Conservation (phyloP, 805 yeast genomes). For the Diddensiella transvaalensis region DNA sequence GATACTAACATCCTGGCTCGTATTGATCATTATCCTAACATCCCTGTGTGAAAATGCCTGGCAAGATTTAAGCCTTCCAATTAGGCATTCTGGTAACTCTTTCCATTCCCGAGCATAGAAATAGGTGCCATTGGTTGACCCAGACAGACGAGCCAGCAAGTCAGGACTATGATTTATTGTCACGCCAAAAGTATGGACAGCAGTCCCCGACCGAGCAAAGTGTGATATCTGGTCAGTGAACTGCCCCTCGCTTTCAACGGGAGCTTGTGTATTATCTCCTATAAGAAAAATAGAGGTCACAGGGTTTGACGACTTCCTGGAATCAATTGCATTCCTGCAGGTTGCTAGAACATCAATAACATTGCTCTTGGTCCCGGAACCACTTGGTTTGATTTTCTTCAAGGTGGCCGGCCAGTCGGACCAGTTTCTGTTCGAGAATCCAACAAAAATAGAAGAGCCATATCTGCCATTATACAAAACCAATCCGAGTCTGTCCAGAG, state of each 20-base stretch:
- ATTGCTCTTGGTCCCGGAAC: conserved; percentile 5
- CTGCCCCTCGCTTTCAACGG: background rate
- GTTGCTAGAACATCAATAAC: conserved; percentile 12
- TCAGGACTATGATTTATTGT: conserved; percentile 21
- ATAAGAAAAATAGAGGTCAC: conserved; percentile 8
- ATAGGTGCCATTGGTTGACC: conserved; percentile 22
- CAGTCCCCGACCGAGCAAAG: conserved; percentile 3
- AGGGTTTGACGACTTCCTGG: conserved; percentile 1
- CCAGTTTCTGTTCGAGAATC: conserved; percentile 10
- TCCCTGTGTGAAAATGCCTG: conserved; percentile 17
- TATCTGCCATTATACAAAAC: conserved; percentile 9
- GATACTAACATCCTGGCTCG: conserved; percentile 16
- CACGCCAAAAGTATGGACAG: conserved; percentile 26
- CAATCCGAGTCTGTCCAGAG: conserved; percentile 17
- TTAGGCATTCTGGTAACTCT: conserved; percentile 13
- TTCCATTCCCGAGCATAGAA: conserved; percentile 23
- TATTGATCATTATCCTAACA: conserved; percentile 12
- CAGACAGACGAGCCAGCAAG: conserved; percentile 15
- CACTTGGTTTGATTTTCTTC: conserved; percentile 4
- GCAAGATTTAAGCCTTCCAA: conserved; percentile 20
- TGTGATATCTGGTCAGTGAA: background rate
- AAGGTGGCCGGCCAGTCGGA: conserved; percentile 9
- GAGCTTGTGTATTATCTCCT: conserved; percentile 1
- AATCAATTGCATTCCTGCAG: conserved; percentile 1
- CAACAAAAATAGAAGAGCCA: conserved; percentile 2